phyloP scores from a whole-genome alignment of 352 stramenopile species.

The Pythium dissimile region DNA sequence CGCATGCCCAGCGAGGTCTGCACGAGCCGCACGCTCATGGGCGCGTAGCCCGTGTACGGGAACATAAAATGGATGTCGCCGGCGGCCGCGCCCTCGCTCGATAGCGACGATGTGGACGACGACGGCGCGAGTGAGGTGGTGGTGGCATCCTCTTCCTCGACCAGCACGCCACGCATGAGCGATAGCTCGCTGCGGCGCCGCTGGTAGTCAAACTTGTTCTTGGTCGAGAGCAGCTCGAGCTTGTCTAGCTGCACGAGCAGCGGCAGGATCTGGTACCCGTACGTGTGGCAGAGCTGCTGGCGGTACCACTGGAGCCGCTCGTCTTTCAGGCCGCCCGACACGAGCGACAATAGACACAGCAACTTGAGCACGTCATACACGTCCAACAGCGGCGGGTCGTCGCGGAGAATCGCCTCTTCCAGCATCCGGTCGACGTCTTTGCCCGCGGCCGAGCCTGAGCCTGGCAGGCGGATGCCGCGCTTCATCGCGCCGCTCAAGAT shows the following conservation, averaged over 20 bases:
- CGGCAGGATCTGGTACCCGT: slow-evolving; percentile 66
- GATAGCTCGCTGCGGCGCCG: slow-evolving; percentile 18
- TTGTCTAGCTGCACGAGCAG: slow-evolving; percentile 72
- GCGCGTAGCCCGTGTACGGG: slow-evolving; percentile 78
- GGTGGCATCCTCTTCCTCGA: not conserved
- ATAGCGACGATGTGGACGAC: not conserved
- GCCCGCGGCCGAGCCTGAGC: slow-evolving; percentile 25
- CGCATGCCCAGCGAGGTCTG: slow-evolving; percentile 74
- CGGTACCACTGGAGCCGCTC: slow-evolving; percentile 62
- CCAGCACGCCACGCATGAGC: slow-evolving; percentile 14
- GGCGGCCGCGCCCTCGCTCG: too few relatives aligned
- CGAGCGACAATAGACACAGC: slow-evolving; percentile 70
- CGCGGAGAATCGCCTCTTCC: slow-evolving; percentile 60
- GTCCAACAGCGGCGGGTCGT: slow-evolving; percentile 59
- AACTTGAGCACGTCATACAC: slow-evolving; percentile 75
- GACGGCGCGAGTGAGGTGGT: not conserved
- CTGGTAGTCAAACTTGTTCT: slow-evolving; percentile 67
- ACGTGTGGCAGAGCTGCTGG: slow-evolving; percentile 79
- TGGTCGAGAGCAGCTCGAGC: slow-evolving; percentile 55
- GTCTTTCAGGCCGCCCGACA: slow-evolving; percentile 56
- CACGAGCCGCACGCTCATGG: slow-evolving; percentile 77
- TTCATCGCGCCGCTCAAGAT: slow-evolving; percentile 65
- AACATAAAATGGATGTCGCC: slow-evolving; percentile 86
- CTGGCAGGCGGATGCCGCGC: not conserved
- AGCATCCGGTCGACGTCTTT: slow-evolving; percentile 67